Conservation (phyloP, 805 yeast genomes). For the Monosporozyma yasuniensis region DNA sequence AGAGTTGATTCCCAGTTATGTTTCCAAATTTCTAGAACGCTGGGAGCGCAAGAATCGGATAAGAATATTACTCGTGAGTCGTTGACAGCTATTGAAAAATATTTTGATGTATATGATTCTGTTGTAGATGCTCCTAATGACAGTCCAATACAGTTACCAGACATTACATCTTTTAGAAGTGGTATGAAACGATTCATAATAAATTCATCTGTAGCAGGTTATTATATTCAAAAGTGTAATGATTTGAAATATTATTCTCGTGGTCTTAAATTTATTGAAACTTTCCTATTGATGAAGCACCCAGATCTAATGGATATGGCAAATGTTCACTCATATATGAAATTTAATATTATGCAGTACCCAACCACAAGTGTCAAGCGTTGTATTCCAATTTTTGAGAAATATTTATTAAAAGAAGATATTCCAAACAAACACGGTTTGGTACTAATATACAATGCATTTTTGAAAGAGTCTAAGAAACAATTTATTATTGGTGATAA, state of each 20-base stretch:
- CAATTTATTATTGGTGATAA: slow-evolving; percentile 8
- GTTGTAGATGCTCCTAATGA: background rate
- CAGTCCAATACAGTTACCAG: slow-evolving; percentile 6
- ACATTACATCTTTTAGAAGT: slow-evolving; percentile 11
- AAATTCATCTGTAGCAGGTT: slow-evolving; percentile 13
- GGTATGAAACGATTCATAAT: slow-evolving; percentile 9
- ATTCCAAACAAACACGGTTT: slow-evolving; percentile 12
- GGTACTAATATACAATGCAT: slow-evolving; percentile 20
- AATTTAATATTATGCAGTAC: slow-evolving; percentile 5
- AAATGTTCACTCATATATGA: slow-evolving; percentile 15
- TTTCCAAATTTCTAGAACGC: slow-evolving; percentile 7
- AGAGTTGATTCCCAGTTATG: background rate
- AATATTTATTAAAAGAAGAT: slow-evolving; percentile 7
- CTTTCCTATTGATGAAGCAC: slow-evolving; percentile 1
- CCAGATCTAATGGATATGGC: slow-evolving; percentile 14
- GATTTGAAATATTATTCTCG: slow-evolving; percentile 11
- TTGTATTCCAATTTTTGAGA: slow-evolving; percentile 10
- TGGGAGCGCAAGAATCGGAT: slow-evolving; percentile 10
- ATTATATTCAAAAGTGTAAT: slow-evolving; percentile 14
- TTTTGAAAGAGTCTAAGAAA: slow-evolving; percentile 19
- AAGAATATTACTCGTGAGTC: slow-evolving; percentile 4
- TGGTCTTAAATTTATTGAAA: slow-evolving; percentile 14
- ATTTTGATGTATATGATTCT: slow-evolving; percentile 9
- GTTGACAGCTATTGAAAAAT: slow-evolving; percentile 10
- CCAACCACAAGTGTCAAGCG: slow-evolving; percentile 15